Conservation (phyloP, 1,284 basidiomycete species). For the Chalciporus sp. region DNA sequence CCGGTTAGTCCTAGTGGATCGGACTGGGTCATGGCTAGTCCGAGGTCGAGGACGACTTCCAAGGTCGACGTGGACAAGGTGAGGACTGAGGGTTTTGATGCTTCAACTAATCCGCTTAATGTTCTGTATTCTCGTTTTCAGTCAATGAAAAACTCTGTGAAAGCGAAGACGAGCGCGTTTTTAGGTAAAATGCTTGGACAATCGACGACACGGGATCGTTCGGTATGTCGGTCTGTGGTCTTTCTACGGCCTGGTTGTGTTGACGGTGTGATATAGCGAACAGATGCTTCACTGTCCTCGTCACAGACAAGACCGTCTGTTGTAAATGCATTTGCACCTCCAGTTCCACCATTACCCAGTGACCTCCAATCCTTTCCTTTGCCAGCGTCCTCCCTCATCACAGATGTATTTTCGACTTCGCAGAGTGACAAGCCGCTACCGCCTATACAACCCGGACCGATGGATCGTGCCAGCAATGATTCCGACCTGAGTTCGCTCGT, state of each 20-base stretch:
- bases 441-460: constrained; percentile 45
- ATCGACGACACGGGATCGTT: constrained; percentile 64
- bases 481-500: constrained; percentile 56
- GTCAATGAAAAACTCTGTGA: constrained; percentile 61
- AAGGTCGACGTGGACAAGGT: constrained; percentile 54
- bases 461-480: constrained; percentile 43
- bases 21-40: constrained; percentile 56
- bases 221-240: constrained; percentile 48
- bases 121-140: constrained; percentile 26
- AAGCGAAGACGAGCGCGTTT: constrained; percentile 76
- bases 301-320: constrained; percentile 34
- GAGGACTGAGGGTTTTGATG: not conserved
- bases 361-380: constrained; percentile 41
- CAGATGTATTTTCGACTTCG: constrained; percentile 52
- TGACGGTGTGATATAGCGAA: constrained; percentile 45
- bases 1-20: constrained; percentile 38
- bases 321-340: constrained; percentile 59
- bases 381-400: constrained; percentile 44
- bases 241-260: constrained; percentile 7
- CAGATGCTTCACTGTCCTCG: constrained; percentile 30
- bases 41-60: constrained; percentile 39
- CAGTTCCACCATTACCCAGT: constrained; percentile 69
- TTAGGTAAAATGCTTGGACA: constrained; percentile 76
- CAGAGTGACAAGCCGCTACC: constrained; percentile 61
- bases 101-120: constrained; percentile 1